Evolutionary conservation across 306 rosid species (phyloP).

Genomic region (Dryas drummondii): DNA sequence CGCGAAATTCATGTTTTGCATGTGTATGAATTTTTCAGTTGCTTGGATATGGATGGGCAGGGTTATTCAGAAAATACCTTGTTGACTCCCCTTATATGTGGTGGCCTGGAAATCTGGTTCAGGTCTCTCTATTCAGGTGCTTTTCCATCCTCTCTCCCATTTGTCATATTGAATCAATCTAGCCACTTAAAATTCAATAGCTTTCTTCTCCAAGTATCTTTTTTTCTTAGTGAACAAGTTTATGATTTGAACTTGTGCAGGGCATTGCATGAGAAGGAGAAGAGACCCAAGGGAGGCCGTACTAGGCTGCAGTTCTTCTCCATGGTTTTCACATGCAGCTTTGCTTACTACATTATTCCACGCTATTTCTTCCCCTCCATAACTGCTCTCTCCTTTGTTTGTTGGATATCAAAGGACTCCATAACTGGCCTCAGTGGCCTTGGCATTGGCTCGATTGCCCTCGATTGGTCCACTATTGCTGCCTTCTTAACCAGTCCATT

Average conservation of each 20-base stretch:
- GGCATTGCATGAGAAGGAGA: slow-evolving; percentile 43
- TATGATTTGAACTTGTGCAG: slow-evolving; percentile 14
- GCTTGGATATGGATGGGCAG: slow-evolving; percentile 54
- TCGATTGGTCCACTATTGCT: slow-evolving; percentile 41
- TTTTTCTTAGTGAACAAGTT: not conserved
- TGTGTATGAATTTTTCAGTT: slow-evolving; percentile 17
- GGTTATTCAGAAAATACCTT: slow-evolving; percentile 39
- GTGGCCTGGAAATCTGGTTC: slow-evolving; percentile 46
- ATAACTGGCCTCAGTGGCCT: slow-evolving; percentile 33
- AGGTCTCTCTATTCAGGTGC: slow-evolving; percentile 46
- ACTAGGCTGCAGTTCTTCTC: slow-evolving; percentile 41
- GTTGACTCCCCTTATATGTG: slow-evolving; percentile 52
- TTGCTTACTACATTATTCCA: slow-evolving; percentile 39
- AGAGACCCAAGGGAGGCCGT: slow-evolving; percentile 37
- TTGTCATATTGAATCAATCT: not conserved
- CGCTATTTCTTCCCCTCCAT: slow-evolving; percentile 36
- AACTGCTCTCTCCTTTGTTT: slow-evolving; percentile 25
- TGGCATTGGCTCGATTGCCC: slow-evolving; percentile 40
- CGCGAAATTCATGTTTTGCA: not conserved
- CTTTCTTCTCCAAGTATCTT: not conserved
- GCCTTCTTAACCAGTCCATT: slow-evolving; percentile 34
- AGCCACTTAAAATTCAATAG: not conserved
- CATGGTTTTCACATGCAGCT: slow-evolving; percentile 31
- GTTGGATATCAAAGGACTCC: slow-evolving; percentile 33
- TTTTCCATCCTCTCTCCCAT: not conserved